Percentiles rank a stretch among this genome's conserved stretches.
These are phyloP conservation scores for Cryptosporidium sp. DNA, from an alignment of 169 alveolate species.

Conservation along the genomic window DNA sequence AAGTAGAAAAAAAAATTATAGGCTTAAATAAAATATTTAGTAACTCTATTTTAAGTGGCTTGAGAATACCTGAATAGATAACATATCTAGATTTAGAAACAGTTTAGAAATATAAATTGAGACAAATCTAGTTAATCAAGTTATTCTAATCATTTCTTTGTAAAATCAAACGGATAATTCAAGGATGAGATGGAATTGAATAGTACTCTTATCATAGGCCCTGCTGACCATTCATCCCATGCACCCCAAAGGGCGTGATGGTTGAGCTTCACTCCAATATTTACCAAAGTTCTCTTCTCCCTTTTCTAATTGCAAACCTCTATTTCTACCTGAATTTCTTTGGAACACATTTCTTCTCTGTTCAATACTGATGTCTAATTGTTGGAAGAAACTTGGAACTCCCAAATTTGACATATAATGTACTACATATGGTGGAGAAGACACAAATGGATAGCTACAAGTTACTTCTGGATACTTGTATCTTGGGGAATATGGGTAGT, in stretches of 20 bases:
- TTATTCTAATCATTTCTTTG: neutral
- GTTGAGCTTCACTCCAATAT: constrained; percentile 54
- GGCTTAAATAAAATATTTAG: neutral
- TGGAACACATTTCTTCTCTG: constrained; percentile 75
- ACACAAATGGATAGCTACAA: constrained; percentile 69
- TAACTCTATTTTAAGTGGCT: neutral
- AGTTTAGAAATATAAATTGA: neutral
- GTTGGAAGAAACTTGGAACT: constrained; percentile 65
- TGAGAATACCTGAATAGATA: neutral
- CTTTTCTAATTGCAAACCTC: constrained; percentile 8
- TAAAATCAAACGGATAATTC: neutral
- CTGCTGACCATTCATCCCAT: constrained; percentile 31
- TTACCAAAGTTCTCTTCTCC: constrained; percentile 68
- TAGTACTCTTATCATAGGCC: neutral
- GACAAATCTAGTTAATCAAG: neutral
- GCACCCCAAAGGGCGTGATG: constrained; percentile 68
- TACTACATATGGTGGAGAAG: constrained; percentile 75
- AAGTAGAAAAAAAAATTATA: no score
- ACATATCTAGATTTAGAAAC: neutral
- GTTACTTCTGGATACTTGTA: constrained; percentile 71
- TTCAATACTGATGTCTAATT: constrained; percentile 55
- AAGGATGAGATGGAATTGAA: neutral
- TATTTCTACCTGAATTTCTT: constrained; percentile 40
- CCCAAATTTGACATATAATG: constrained; percentile 73
- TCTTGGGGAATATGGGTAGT: constrained; percentile 73